phyloP scores from a whole-genome alignment of 176 grass and related monocot species.

The Typha latifolia region DNA sequence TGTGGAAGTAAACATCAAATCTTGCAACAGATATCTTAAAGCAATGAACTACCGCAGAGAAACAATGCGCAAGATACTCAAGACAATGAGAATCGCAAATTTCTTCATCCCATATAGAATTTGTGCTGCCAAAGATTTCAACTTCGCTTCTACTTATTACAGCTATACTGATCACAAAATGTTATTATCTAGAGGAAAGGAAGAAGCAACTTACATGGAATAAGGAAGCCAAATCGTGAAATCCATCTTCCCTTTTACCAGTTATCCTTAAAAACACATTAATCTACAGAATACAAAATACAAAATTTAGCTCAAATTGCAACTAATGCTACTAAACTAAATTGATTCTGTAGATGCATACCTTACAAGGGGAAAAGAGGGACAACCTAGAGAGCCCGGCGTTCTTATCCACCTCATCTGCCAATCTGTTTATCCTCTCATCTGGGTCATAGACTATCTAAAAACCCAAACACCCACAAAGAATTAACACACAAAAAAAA shows the following conservation, averaged over 20 bases:
- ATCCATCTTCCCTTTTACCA: slow-evolving; percentile 74
- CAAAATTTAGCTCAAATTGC: background rate
- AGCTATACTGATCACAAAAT: background rate
- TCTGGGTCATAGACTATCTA: slow-evolving; percentile 65
- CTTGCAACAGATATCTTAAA: no score
- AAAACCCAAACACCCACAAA: slow-evolving; percentile 17
- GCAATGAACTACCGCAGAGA: no score
- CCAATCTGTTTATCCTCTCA: slow-evolving; percentile 61
- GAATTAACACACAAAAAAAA: slow-evolving; percentile 1
- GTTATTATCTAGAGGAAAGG: background rate
- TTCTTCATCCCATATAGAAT: no score
- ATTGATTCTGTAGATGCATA: slow-evolving; percentile 14
- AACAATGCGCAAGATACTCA: no score
- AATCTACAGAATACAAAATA: slow-evolving; percentile 33
- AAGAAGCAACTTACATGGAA: slow-evolving; percentile 66
- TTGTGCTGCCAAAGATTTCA: no score
- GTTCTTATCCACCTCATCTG: slow-evolving; percentile 62
- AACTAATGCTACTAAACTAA: background rate
- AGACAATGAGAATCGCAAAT: no score
- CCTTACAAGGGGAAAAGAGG: slow-evolving; percentile 97
- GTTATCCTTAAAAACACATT: slow-evolving; percentile 98
- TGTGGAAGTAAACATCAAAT: no score
- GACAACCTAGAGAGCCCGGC: slow-evolving; percentile 67
- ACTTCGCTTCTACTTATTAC: no score
- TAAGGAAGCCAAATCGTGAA: slow-evolving; percentile 91